A percentile compares a stretch with the other conserved stretches of the same genome.
Evolutionary conservation across 768 basidiomycete genomes (phyloP).

Genomic region (Rubroboletus pulcherrimus): DNA sequence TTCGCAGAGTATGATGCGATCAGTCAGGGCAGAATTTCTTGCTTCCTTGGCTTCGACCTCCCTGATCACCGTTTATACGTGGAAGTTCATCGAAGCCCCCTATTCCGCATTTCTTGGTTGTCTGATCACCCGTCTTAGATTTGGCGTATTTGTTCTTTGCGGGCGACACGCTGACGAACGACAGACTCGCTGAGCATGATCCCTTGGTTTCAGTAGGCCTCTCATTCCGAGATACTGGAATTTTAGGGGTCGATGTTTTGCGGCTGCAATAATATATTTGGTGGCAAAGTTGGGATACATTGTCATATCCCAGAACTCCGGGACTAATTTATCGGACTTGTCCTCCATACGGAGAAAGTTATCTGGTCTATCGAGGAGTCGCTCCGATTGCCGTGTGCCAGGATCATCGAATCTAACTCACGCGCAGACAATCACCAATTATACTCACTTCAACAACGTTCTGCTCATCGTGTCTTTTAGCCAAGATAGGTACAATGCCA

Average conservation of each 20-base stretch:
- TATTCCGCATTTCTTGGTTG: slow-evolving; percentile 17
- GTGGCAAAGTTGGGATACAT: slow-evolving; percentile 7
- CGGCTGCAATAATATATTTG: neutral
- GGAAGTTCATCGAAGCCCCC: slow-evolving; percentile 3
- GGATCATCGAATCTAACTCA: slow-evolving; percentile 20
- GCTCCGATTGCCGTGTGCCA: slow-evolving; percentile 14
- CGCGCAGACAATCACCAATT: slow-evolving; percentile 21
- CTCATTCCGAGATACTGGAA: neutral
- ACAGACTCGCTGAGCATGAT: slow-evolving; percentile 3
- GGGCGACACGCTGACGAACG: neutral
- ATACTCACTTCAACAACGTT: slow-evolving; percentile 39
- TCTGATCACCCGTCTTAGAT: slow-evolving; percentile 15
- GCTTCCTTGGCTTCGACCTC: slow-evolving; percentile 6
- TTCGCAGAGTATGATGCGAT: slow-evolving; percentile 30
- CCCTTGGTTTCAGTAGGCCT: slow-evolving; percentile 11
- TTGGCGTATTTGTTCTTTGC: neutral
- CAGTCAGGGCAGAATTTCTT: slow-evolving; percentile 18
- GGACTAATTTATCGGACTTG: neutral
- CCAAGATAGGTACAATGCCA: slow-evolving; percentile 44
- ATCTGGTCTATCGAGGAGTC: neutral
- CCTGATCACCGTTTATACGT: slow-evolving; percentile 7
- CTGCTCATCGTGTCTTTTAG: slow-evolving; percentile 50
- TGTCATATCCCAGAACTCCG: neutral
- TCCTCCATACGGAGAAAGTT: neutral
- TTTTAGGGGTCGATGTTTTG: neutral